Base-by-base conservation (phyloP, 2,329 filamentous ascomycete genomes). In the Coccinonectria pachysandricola region DNA sequence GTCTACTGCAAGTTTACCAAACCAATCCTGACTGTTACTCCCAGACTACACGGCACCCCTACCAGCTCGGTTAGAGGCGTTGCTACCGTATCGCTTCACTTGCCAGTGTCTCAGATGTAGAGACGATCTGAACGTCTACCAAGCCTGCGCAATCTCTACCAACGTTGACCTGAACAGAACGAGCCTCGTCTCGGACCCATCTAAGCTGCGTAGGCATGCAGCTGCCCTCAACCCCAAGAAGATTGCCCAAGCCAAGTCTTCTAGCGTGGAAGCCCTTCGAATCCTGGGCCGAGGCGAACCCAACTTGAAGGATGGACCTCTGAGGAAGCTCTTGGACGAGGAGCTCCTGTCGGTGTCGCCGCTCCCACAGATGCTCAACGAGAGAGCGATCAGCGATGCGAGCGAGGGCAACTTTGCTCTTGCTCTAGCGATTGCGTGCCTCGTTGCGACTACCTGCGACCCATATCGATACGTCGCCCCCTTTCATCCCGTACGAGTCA, bases 61-160 rank as follows among this genome's bases (percentile, higher is more conserved):
- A 14, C 33, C 50, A 2, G 53, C 53, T 21, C 59, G 71, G 24
- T 56, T 52, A 25, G 37, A 56, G 24, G 56, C 56, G 0, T 53
- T 75, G 5, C 42, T 45, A 13, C 51, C 57, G 8, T 75, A 74
- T 41, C 59, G 63, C 37, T 75, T 75, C 36, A 39, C 51, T 6
- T 75, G 71, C 39, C 35, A 30, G 12, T 75, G 71, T 31, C 44
- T 34, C 8, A 60, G 68, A 16, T 75, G 71, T 42, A 43, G 40
- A 8, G 48, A 60, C 9, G 57, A 75, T 37, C 49, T 74, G 12
- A 63, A 68, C 31, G 56, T 69, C 22, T 75, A 75, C 38, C 56
- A 71, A 31, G 62, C 65, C 16, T 65, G 60, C 44, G 50, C 56
- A 27, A 26, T 19, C 3, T 64, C 57, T 8, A 56, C 60, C 3